phyloP scores from a whole-genome alignment of 352 stramenopile species.

The Phytophthora sp. region DNA sequence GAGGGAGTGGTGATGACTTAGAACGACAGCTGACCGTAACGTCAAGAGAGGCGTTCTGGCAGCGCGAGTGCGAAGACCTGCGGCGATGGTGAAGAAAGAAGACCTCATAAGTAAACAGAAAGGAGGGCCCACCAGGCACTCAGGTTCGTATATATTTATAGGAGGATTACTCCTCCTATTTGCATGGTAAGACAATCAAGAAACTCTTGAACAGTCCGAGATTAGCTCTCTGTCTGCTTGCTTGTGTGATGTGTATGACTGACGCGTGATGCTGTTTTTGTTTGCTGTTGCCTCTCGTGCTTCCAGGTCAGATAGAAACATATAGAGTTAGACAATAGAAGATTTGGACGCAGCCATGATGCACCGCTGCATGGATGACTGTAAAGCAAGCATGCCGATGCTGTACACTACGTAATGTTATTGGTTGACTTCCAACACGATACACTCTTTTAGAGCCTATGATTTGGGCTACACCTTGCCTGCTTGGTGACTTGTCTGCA shows the following conservation, averaged over 20 bases:
- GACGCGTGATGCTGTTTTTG: conserved; percentile 19
- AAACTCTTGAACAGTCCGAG: conserved; percentile 26
- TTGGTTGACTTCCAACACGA: conserved; percentile 26
- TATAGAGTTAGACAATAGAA: conserved; percentile 40
- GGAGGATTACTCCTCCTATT: conserved; percentile 36
- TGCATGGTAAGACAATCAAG: conserved; percentile 55
- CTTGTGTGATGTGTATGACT: conserved; percentile 10
- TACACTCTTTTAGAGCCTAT: conserved; percentile 5
- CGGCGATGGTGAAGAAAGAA: conserved; percentile 10
- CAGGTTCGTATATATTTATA: conserved; percentile 73
- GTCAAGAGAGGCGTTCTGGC: conserved; percentile 17
- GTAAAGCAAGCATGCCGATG: conserved; percentile 8
- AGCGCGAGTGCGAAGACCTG: background rate
- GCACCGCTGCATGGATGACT: conserved; percentile 7
- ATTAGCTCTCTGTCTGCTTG: conserved; percentile 14
- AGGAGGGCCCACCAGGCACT: conserved; percentile 15
- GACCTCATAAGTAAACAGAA: conserved; percentile 37
- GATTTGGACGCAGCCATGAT: conserved; percentile 13
- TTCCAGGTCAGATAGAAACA: conserved; percentile 29
- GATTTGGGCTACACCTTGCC: conserved; percentile 1
- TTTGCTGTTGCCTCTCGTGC: conserved; percentile 9
- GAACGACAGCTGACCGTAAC: conserved; percentile 16
- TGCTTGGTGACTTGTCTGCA: conserved; percentile 2
- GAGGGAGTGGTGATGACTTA: conserved; percentile 73
- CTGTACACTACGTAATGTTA: conserved; percentile 45